Base-by-base conservation (phyloP, 805 yeast genomes). In the Teunomyces stri region DNA sequence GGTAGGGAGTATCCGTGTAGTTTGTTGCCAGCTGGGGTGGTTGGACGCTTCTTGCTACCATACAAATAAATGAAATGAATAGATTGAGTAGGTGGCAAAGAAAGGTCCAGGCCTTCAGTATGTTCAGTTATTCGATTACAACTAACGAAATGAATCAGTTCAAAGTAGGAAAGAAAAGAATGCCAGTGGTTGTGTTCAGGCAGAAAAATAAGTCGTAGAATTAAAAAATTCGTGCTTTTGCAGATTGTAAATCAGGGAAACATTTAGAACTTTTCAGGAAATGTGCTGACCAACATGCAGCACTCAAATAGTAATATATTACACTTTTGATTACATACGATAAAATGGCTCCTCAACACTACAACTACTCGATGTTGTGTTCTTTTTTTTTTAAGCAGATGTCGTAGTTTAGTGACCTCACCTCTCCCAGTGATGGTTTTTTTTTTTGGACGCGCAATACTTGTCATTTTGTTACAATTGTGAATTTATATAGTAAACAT, bases 131-230 rank as follows among this genome's bases (percentile, higher is more conserved):
- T 34, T n/a, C 5, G 22, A 34, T 16, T 34, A 34, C 15, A 34
- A 20, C 21, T 34, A 16, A 16, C 37, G 37, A n/a, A n/a, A 12
- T 21, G 28, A 21, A 20, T 21, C 27, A 21, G 9, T n/a, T 22
- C 18, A 5, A 37, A 22, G n/a, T 31, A 37, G 6, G 28, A 37
- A 37, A 37, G 40, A 37, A 37, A 37, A 37, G 40, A 22, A 37
- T 37, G 28, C 25, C 29, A 21, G 16, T 20, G 25, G 29, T 37
- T 12, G 18, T 20, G 29, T 37, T 6, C 29, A 21, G 25, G 40
- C 40, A 37, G 40, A 37, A 37, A 37, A 37, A 37, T 37, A 22
- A 20, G 13, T 22, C 11, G 40, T 21, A 12, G 11, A 12, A 6
- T 6, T 20, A 37, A 37, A 37, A 37, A 37, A 18, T 11, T 36